Evolutionary conservation across 345 rosid genomes (phyloP), one percentile per base, ranked within the genome.

Genomic region (Erucastrum elatum): DNA sequence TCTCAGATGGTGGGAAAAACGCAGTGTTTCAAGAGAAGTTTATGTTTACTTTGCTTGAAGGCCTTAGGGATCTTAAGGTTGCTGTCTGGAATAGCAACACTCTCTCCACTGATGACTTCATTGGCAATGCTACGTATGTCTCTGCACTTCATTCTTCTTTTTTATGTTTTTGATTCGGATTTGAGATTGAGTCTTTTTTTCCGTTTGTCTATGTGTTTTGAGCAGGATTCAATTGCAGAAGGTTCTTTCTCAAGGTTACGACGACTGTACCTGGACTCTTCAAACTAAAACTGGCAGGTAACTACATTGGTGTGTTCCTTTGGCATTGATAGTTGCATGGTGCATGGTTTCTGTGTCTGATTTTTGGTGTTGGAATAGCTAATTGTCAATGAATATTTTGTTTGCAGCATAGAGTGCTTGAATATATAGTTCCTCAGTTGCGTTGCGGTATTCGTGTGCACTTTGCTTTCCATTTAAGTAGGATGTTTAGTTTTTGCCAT

Each of bases 1-100:
- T 49, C 5, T 13, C 17, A 49, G 98, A 93, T 91, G 99, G 99
- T 65, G 91, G 90, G 15, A 91, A 76, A 31, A 88, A 85, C 68
- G 98, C 98, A 2, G 87, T 85, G 1, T 95, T 95, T 58, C 96
- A 95, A 81, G 98, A 95, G 85, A 95, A 90, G 85, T 93, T 93
- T 80, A 85, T 86, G 63, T 86, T 90, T 72, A 80, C 84, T n/a
- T 71, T 95, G 71, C 84, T 95, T 70, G 98, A 93, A 86, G 97
- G 98, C 39, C 87, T 91, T 35, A 88, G 90, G 77, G 97, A 93
- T 82, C 6, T 93, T 34, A 82, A 77, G 67, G 35, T 89, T 12
- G 69, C 67, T 34, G 98, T 93, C 10, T 90, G 93, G 96, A 90
- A 92, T 84, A 92, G 92, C 86, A 94, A 94, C 70, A 87, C 87